phyloP scores from a whole-genome alignment of 1,284 basidiomycete genomes.

The Chalciporus sp. region DNA sequence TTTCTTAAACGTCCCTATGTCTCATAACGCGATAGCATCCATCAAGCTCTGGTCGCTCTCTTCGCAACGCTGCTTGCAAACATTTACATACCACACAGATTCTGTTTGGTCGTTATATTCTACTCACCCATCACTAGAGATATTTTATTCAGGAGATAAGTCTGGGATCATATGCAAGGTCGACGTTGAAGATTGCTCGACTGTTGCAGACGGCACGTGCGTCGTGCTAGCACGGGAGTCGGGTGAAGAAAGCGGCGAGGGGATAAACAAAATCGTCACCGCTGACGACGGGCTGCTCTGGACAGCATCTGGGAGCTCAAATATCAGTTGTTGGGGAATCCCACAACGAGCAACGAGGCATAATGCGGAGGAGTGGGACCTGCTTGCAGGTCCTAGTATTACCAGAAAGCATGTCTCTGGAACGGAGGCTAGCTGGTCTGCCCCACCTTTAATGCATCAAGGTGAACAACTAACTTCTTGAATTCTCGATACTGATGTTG shows the following conservation, averaged over 20 bases:
- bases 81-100: constrained; percentile 94
- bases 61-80: constrained; percentile 91
- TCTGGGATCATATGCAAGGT: constrained; percentile 89
- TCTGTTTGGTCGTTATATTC: constrained; percentile 95
- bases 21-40: constrained; percentile 51
- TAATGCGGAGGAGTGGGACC: constrained; percentile 15
- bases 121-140: constrained; percentile 83
- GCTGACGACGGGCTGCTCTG: constrained; percentile 89
- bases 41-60: constrained; percentile 91
- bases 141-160: constrained; percentile 96
- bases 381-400: constrained; percentile 13
- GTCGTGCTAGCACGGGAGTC: constrained; percentile 79
- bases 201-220: constrained; percentile 88
- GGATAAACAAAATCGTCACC: constrained; percentile 83
- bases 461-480: constrained; percentile 19
- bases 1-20: not conserved
- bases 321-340: constrained; percentile 77
- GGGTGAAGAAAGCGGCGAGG: constrained; percentile 48
- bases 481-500: constrained; percentile 14
- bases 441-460: constrained; percentile 13
- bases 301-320: constrained; percentile 86
- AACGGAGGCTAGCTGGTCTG: constrained; percentile 18
- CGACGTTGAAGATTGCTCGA: constrained; percentile 81
- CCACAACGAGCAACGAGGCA: constrained; percentile 19
- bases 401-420: constrained; percentile 27